These are phyloP conservation scores for Cyberlindnera amylophila DNA, from an alignment of 805 yeast genomes.

Conservation along the genomic window DNA sequence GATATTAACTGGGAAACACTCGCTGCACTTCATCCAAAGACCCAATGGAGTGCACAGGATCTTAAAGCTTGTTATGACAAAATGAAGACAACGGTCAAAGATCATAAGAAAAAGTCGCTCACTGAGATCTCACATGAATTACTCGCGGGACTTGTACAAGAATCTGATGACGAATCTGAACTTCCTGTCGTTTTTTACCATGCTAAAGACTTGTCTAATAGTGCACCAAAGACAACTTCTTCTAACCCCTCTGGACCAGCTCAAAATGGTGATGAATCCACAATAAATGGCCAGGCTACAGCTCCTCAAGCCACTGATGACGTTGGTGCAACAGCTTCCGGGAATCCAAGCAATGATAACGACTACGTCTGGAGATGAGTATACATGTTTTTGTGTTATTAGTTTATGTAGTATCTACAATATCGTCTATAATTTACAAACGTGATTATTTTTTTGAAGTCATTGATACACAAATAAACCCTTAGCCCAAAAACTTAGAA, in stretches of 20 bases:
- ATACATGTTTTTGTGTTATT: too few relatives aligned
- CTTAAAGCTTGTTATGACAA: slow-evolving; percentile 58
- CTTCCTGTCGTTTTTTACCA: slow-evolving; percentile 22
- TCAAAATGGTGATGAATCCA: too few relatives aligned
- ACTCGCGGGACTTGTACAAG: slow-evolving; percentile 22
- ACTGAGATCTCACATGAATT: slow-evolving; percentile 31
- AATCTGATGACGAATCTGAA: slow-evolving; percentile 17
- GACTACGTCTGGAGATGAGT: too few relatives aligned
- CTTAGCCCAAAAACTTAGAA: slow-evolving; percentile 52
- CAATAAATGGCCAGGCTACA: too few relatives aligned
- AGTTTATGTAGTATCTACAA: background rate
- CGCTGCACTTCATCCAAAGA: slow-evolving; percentile 42
- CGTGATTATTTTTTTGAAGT: slow-evolving; percentile 15
- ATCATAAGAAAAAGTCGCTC: slow-evolving; percentile 38
- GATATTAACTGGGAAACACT: slow-evolving; percentile 54
- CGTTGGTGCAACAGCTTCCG: too few relatives aligned
- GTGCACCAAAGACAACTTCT: too few relatives aligned
- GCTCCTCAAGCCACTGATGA: too few relatives aligned
- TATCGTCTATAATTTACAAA: slow-evolving; percentile 17
- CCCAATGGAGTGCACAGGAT: slow-evolving; percentile 57
- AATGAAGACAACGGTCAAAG: slow-evolving; percentile 50
- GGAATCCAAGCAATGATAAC: too few relatives aligned
- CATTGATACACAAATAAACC: slow-evolving; percentile 11
- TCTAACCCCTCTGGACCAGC: too few relatives aligned
- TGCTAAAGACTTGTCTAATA: background rate